Evolutionary conservation across 1,284 basidiomycete species (phyloP), one percentile per base, ranked within the genome.

Genomic region (Anthracocystis setariae): DNA sequence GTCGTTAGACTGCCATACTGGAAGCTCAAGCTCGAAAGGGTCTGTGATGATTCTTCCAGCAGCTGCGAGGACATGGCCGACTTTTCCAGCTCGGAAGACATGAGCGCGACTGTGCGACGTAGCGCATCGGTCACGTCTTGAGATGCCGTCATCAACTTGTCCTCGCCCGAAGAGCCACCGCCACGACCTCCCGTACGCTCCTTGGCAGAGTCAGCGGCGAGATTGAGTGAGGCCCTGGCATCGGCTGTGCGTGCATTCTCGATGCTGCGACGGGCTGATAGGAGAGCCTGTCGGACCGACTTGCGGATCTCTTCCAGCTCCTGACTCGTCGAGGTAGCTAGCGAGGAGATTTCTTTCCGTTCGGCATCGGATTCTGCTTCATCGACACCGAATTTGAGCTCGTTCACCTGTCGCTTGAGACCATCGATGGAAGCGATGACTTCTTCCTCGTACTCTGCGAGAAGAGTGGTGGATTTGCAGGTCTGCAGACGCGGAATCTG

Each of bases 61-160:
- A 82, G 64, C 45, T 78, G 70, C 0, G 76, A 65, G 9, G 79
- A 81, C 64, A 79, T 77, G 18, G 75, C 74, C 5, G 81, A 82
- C 39, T 80, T 79, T 33, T 81, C 77, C 12, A 82, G 54, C 62
- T 82, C 80, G 23, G 56, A 51, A 3, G 80, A 80, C 72, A 82
- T 79, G 52, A 79, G 69, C 2, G 65, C 51, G 2, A 82, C 74
- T 15, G 81, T 79, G 33, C 78, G 68, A 27, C 78, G 77, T 1
- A 82, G 63, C 3, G 81, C 77, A 18, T 68, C 52, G 3, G 80
- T 80, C 10, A 82, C 78, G 38, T 78, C 74, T 45, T 76, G 71
- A 5, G 80, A 80, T 1, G 78, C 74, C 1, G 78, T 75, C 52
- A 71, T 61, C 8, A 79, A 53, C 32, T 75, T 76, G 59, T 82